Base-by-base conservation (phyloP, 2,329 filamentous ascomycete genomes). In the Fusarium subglutinans region DNA sequence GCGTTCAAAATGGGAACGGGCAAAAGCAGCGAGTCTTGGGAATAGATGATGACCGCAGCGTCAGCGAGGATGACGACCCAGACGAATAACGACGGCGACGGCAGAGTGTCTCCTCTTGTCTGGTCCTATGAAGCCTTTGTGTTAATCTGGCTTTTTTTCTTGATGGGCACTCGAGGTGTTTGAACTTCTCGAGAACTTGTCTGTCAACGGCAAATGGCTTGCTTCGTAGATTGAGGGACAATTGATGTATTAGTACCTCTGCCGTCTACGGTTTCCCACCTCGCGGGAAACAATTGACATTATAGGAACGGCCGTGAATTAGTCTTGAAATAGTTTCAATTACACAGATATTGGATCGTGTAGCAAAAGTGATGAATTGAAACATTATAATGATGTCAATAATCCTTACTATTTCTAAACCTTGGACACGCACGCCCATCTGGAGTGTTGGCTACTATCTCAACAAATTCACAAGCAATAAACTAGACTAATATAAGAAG, bases 51-150 rank as follows among this genome's bases (percentile, higher is more conserved):
- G 84, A 86, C 70, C 80, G 79, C 77, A 88, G 89, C 82, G 84
- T 83, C 81, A 89, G 87, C 79, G 91, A 93, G 79, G 91, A 92
- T 69, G 87, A 88, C 80, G 90, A 91, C 71, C 90, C 93, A 77
- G 91, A 93, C 77, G 90, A 90, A 79, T 89, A 86, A 85, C 85
- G 78, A 78, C 74, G 84, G 86, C 81, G 86, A 87, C 88, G 88
- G 87, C 87, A 87, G 88, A 88, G 87, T 88, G 73, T 88, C 88
- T 90, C 89, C 90, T 91, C 88, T 89, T 87, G 84, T 85, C 88
- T 90, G 87, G 86, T 89, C 87, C 88, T 89, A 84, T 81, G 79
- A 80, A 82, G 77, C 77, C 41, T 53, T 62, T 47, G n/a, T 54
- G 67, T 56, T 50, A 40, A 47, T 61, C 43, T 35, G 26, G 30